phyloP scores from a whole-genome alignment of 495 filamentous ascomycete species.

The Neurospora sp. region DNA sequence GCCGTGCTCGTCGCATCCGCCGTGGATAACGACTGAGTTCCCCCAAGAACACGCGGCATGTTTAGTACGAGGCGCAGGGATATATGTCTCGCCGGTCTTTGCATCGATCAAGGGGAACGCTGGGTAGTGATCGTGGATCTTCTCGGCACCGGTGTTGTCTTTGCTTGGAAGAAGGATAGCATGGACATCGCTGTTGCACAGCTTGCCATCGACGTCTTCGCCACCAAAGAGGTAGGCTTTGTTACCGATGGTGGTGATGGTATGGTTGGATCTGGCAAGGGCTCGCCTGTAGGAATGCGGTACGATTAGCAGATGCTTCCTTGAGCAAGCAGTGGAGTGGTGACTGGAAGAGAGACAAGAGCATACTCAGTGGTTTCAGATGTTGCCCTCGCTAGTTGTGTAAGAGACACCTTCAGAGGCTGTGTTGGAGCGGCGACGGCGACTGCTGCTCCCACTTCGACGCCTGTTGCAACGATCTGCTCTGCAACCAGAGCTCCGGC shows the following conservation, averaged over 20 bases:
- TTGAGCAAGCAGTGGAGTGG: background rate
- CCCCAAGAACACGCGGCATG: conserved; percentile 34
- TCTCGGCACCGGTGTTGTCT: conserved; percentile 5
- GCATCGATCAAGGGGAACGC: conserved; percentile 13
- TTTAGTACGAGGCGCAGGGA: conserved; percentile 26
- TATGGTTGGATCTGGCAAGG: conserved; percentile 36
- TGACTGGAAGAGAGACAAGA: background rate
- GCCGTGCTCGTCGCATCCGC: conserved; percentile 28
- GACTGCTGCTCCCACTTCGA: conserved; percentile 27
- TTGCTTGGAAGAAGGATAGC: conserved; percentile 28
- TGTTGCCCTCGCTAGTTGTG: conserved; percentile 25
- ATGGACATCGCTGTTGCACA: conserved; percentile 39
- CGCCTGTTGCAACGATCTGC: conserved; percentile 30
- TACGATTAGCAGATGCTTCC: background rate
- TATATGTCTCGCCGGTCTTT: conserved; percentile 27
- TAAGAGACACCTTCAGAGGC: conserved; percentile 32
- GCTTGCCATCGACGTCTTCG: conserved; percentile 20
- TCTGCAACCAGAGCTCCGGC: conserved; percentile 32
- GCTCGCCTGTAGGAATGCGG: conserved; percentile 12
- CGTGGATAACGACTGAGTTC: conserved; percentile 32
- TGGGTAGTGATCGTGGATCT: conserved; percentile 13
- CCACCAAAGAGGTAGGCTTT: conserved; percentile 47
- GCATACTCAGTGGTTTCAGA: conserved; percentile 11
- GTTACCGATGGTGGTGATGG: conserved; percentile 34
- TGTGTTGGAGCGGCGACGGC: conserved; percentile 31